A percentile compares a stretch with the other conserved stretches of the same genome.
These are phyloP conservation scores for Anethum foeniculum DNA, from an alignment of 140 eudicot genomes.

Conservation along the genomic window DNA sequence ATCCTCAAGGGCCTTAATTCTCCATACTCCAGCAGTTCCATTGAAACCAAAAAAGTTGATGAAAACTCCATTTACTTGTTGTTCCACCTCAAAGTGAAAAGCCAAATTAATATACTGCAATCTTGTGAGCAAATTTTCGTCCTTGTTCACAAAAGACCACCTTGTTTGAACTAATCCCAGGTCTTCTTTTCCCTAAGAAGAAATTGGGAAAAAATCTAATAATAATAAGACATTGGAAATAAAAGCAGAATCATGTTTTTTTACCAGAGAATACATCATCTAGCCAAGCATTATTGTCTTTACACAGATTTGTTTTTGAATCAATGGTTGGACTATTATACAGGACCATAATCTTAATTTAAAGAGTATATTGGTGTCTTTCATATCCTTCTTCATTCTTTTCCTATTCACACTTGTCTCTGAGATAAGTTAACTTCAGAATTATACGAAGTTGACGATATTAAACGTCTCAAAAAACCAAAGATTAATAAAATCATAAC, in stretches of 20 bases:
- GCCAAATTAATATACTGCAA: constrained; percentile 75
- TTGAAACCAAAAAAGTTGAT: constrained; percentile 82
- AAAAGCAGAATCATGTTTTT: background rate
- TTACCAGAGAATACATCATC: constrained; percentile 4
- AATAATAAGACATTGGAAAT: background rate
- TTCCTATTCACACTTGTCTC: background rate
- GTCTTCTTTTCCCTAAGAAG: constrained; percentile 57
- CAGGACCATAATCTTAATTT: background rate
- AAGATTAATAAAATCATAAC: background rate
- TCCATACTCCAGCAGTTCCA: constrained; percentile 98
- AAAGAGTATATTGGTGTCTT: background rate
- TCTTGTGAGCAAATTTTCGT: constrained; percentile 84
- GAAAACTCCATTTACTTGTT: constrained; percentile 88
- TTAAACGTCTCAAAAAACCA: background rate
- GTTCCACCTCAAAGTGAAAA: constrained; percentile 96
- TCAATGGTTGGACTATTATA: background rate
- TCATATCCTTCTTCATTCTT: background rate
- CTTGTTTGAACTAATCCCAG: constrained; percentile 86
- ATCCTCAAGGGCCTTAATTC: constrained; percentile 86
- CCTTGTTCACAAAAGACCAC: constrained; percentile 93
- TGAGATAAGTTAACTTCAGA: background rate
- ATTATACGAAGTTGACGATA: background rate
- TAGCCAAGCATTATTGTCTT: background rate
- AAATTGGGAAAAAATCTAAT: background rate
- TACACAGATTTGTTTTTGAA: background rate